phyloP scores from a whole-genome alignment of 2,329 filamentous ascomycete species.

The Fusarium liriodendri region DNA sequence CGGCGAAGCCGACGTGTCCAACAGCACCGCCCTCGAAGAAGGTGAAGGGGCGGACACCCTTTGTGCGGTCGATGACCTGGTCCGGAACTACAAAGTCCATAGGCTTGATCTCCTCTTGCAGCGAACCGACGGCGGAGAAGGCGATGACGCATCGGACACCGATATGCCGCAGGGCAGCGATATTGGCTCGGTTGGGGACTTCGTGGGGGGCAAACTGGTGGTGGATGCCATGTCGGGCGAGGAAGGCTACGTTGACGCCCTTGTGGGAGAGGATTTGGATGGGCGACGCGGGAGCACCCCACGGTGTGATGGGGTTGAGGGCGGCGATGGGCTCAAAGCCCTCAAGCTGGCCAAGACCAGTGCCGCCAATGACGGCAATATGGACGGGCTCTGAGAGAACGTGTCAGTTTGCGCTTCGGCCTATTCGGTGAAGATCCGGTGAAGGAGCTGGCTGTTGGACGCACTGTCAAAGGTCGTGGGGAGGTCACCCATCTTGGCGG shows the following conservation, averaged over 20 bases:
- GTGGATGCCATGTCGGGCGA: conserved; percentile 89
- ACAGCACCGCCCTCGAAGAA: conserved; percentile 96
- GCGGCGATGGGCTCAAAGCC: conserved; percentile 87
- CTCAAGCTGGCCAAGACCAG: conserved; percentile 87
- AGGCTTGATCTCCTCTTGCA: conserved; percentile 93
- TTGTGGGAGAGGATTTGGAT: conserved; percentile 92
- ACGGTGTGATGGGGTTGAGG: conserved; percentile 83
- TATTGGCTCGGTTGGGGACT: conserved; percentile 94
- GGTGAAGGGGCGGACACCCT: conserved; percentile 92
- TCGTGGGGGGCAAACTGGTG: conserved; percentile 95
- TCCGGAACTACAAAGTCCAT: conserved; percentile 97
- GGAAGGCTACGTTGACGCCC: conserved; percentile 86
- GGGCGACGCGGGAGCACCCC: conserved; percentile 80
- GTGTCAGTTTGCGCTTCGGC: conserved; percentile 22
- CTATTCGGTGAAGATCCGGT: not conserved
- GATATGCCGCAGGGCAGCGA: conserved; percentile 92
- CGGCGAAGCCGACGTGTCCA: conserved; percentile 93
- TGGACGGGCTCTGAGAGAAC: conserved; percentile 70
- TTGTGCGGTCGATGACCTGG: conserved; percentile 97
- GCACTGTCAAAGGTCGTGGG: conserved; percentile 70
- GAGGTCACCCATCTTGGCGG: conserved; percentile 61
- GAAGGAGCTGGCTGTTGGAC: conserved; percentile 37
- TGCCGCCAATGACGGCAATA: conserved; percentile 93
- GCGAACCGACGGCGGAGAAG: conserved; percentile 92
- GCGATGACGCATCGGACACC: conserved; percentile 93